Evolutionary conservation across 1,284 basidiomycete species (phyloP).

Genomic region (Porogramme epimiltina): DNA sequence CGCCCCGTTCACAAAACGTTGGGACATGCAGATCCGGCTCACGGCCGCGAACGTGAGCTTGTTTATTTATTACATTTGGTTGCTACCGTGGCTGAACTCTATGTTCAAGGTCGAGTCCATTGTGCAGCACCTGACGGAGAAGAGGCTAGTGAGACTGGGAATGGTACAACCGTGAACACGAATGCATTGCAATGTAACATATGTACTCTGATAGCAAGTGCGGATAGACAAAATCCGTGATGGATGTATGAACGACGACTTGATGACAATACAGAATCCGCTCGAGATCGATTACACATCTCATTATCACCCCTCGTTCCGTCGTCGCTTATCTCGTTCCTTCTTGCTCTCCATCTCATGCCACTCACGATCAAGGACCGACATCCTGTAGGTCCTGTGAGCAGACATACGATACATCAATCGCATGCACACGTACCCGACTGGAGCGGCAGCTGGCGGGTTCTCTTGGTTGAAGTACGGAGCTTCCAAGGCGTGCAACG

Average conservation of each 20-base stretch:
- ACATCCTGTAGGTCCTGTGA: conserved; percentile 50
- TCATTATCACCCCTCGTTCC: conserved; percentile 45
- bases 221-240: conserved; percentile 17
- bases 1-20: conserved; percentile 85
- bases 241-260: conserved; percentile 11
- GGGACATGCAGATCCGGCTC: conserved; percentile 88
- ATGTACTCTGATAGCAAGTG: conserved; percentile 24
- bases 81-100: background rate
- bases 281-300: conserved; percentile 2
- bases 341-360: conserved; percentile 91
- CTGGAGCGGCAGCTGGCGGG: conserved; percentile 75
- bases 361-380: conserved; percentile 89
- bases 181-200: conserved; percentile 23
- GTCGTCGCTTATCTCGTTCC: conserved; percentile 77
- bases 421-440: conserved; percentile 61
- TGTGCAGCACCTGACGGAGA: conserved; percentile 75
- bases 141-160: conserved; percentile 55
- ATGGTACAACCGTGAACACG: conserved; percentile 32
- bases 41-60: conserved; percentile 80
- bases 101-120: conserved; percentile 71
- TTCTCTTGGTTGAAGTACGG: conserved; percentile 84
- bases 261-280: conserved; percentile 23
- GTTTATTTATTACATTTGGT: background rate
- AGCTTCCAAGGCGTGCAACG: conserved; percentile 77
- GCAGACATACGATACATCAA: background rate